A percentile compares a stretch with the other conserved stretches of the same genome.
These are phyloP conservation scores for Populus alba DNA, from an alignment of 345 rosid species.

Conservation along the genomic window DNA sequence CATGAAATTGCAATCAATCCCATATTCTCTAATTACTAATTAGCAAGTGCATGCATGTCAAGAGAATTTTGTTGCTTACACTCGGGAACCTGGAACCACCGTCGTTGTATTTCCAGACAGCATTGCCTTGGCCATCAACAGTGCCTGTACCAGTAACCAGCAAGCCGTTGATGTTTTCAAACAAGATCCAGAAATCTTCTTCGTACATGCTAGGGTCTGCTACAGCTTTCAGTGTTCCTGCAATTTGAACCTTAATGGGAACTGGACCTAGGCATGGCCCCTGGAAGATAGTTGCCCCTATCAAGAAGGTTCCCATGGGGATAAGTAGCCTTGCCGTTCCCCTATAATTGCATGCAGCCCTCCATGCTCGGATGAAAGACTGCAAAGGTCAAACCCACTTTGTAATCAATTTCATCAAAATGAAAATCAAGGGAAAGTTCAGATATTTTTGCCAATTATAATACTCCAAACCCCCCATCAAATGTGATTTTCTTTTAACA, in stretches of 20 bases:
- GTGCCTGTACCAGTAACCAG: constrained; percentile 54
- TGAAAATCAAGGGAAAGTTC: background rate
- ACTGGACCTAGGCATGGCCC: constrained; percentile 42
- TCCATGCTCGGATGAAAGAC: constrained; percentile 40
- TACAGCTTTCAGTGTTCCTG: constrained; percentile 36
- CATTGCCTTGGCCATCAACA: constrained; percentile 61
- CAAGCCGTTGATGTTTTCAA: constrained; percentile 46
- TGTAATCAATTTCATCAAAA: background rate
- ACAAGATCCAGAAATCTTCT: constrained; percentile 47
- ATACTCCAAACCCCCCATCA: too few species aligned
- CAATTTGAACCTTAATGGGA: constrained; percentile 35
- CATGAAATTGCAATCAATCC: background rate
- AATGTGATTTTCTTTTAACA: too few species aligned
- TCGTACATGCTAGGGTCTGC: constrained; percentile 26
- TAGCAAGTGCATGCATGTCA: background rate
- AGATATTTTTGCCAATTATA: too few species aligned
- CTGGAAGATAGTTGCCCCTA: constrained; percentile 31
- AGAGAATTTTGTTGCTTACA: constrained; percentile 1
- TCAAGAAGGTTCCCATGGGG: constrained; percentile 36
- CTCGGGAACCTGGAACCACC: constrained; percentile 11
- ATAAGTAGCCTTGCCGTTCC: constrained; percentile 42
- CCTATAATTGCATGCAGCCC: constrained; percentile 33
- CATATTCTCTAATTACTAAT: background rate
- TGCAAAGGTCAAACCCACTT: constrained; percentile 3
- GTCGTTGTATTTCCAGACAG: constrained; percentile 46